These are phyloP conservation scores for Flaveria linearis DNA, from an alignment of 129 eudicot species.

Conservation along the genomic window DNA sequence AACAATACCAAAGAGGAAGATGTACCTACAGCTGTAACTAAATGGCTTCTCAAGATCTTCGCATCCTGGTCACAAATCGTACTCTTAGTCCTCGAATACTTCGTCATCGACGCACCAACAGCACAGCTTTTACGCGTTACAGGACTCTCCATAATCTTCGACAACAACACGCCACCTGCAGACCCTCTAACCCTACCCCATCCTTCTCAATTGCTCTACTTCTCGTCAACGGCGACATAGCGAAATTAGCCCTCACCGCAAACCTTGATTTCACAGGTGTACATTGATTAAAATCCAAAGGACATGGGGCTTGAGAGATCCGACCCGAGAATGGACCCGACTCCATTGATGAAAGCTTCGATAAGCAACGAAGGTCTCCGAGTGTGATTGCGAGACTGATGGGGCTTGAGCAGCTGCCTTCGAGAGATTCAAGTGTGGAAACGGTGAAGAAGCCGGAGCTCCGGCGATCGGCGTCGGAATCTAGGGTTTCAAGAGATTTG, in stretches of 20 bases:
- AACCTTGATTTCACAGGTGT: constrained; percentile 68
- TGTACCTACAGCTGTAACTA: no score
- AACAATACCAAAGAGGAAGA: no score
- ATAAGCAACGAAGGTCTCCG: no score
- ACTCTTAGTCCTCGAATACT: constrained; percentile 86
- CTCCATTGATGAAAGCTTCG: no score
- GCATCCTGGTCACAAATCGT: constrained; percentile 69
- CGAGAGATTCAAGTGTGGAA: no score
- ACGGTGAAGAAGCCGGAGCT: no score
- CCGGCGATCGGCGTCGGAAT: no score
- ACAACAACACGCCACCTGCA: constrained; percentile 57
- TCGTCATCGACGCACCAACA: constrained; percentile 48
- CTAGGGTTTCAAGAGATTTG: no score
- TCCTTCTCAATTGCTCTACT: constrained; percentile 46
- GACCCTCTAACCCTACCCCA: constrained; percentile 53
- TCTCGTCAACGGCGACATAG: constrained; percentile 52
- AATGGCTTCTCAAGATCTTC: constrained; percentile 57
- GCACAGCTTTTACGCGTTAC: constrained; percentile 62
- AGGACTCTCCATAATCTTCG: constrained; percentile 64
- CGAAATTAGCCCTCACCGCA: constrained; percentile 30
- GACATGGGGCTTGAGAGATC: no score
- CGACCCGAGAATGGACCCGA: no score
- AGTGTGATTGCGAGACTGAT: no score
- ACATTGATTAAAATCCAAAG: constrained; percentile 89
- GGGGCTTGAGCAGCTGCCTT: no score